A percentile compares a stretch with the other conserved stretches of the same genome.
phyloP scores from a whole-genome alignment of 768 basidiomycete genomes.

The Trametes gibbosa region DNA sequence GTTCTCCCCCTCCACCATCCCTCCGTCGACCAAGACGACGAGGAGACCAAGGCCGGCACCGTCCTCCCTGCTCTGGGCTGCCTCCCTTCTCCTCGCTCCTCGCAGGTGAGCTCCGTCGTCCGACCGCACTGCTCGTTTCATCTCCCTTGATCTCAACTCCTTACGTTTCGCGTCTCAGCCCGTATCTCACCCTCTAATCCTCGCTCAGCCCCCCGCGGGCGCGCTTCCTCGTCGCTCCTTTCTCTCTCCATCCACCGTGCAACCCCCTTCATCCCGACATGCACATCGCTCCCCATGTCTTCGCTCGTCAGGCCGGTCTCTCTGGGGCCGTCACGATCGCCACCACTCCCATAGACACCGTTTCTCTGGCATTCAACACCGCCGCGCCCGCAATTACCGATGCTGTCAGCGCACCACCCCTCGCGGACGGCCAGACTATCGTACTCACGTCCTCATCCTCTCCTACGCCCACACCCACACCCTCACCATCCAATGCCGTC shows the following conservation, averaged over 20 bases:
- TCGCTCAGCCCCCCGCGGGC: constrained; percentile 13
- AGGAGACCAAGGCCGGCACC: constrained; percentile 2
- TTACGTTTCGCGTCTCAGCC: constrained; percentile 11
- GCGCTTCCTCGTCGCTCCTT: constrained; percentile 20
- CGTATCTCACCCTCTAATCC: constrained; percentile 14
- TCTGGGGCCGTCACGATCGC: not conserved
- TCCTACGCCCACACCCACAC: constrained; percentile 3
- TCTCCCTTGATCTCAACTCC: not conserved
- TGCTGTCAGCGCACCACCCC: not conserved
- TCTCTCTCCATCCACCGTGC: constrained; percentile 14
- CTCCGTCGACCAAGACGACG: constrained; percentile 19
- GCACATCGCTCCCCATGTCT: constrained; percentile 13
- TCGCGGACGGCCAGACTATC: not conserved
- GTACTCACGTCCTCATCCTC: not conserved
- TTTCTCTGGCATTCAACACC: constrained; percentile 6
- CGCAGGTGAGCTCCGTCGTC: constrained; percentile 4
- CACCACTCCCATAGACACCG: not conserved
- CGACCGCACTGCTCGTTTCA: not conserved
- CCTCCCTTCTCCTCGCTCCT: not conserved
- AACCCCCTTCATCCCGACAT: constrained; percentile 10
- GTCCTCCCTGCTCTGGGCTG: constrained; percentile 9
- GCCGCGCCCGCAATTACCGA: not conserved
- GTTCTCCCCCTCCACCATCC: not conserved
- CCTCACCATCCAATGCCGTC: not conserved
- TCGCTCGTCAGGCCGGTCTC: constrained; percentile 3